Base-by-base conservation (phyloP, 169 alveolate species). In the Cryptosporidium tyzzeri region DNA sequence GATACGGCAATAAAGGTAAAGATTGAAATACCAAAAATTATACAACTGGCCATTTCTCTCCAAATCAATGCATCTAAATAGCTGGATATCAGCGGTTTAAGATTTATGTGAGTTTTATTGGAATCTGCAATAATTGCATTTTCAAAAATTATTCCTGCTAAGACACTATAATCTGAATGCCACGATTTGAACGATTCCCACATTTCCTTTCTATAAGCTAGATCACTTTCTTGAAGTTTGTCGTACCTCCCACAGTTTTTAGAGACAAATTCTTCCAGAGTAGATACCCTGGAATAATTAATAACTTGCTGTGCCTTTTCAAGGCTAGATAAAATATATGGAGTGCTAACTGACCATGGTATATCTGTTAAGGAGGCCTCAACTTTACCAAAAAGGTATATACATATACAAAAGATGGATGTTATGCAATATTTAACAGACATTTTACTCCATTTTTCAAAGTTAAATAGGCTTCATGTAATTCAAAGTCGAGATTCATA, bases 141-240 rank as follows among this genome's bases (percentile, higher is more conserved):
- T 80, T 80, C 89, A 65, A 80, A 67, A n/a, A 80, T 80, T 6
- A 80, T 62, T 41, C 89, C 89, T n/a, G 75, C 73, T 29, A 80
- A 62, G 37, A 39, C 35, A 37, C 89, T 80, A 37, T 74, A 29
- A 59, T 80, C 89, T 0, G 65, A 41, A 44, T 80, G 68, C 89
- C 89, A 80, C 70, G 89, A 80, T 26, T 41, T 45, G 26, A 80
- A 62, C 62, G 50, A 65, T 23, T 80, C 33, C 89, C 89, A 80
- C 68, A 62, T 80, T 62, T 59, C 73, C 53, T 62, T 59, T 80
- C 26, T 61, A 29, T 62, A 39, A 1, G 16, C 7, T 3, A 31
- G 29, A 39, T 44, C 65, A 35, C 21, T 29, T 33, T 59, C 33
- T 37, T 37, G 45, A 41, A 45, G 41, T 7, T 37, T 21, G 7